phyloP scores from a whole-genome alignment of 306 rosid species.

The Trifolium fragiferum region DNA sequence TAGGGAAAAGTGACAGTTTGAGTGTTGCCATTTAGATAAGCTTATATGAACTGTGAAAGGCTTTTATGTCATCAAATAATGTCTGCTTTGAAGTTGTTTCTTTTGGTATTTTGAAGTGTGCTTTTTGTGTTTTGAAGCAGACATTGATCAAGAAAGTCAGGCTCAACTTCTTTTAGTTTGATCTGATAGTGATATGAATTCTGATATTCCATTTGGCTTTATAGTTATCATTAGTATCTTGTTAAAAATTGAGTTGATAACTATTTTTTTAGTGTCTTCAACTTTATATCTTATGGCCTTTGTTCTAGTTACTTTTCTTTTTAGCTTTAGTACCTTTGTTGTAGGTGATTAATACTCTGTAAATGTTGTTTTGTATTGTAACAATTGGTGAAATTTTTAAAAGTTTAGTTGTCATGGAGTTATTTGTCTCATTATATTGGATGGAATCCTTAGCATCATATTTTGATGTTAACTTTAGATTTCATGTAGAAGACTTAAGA shows the following conservation, averaged over 20 bases:
- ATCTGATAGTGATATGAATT: slow-evolving; percentile 11
- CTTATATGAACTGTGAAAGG: neutral
- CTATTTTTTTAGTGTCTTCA: slow-evolving; percentile 8
- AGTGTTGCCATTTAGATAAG: slow-evolving; percentile 7
- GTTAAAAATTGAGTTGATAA: slow-evolving; percentile 16
- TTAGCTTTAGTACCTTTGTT: neutral
- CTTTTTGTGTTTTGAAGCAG: slow-evolving; percentile 22
- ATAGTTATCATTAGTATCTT: slow-evolving; percentile 25
- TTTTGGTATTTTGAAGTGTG: slow-evolving; percentile 5
- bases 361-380: neutral
- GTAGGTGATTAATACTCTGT: neutral
- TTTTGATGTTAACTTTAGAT: slow-evolving; percentile 7
- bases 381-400: neutral
- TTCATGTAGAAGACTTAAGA: slow-evolving; percentile 14
- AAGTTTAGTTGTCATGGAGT: slow-evolving; percentile 13
- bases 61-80: slow-evolving; percentile 2
- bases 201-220: slow-evolving; percentile 11
- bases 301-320: slow-evolving; percentile 14
- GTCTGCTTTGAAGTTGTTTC: slow-evolving; percentile 16
- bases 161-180: slow-evolving; percentile 19
- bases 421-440: slow-evolving; percentile 10
- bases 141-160: slow-evolving; percentile 5
- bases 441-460: slow-evolving; percentile 9
- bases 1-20: slow-evolving; percentile 20
- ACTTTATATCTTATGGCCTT: slow-evolving; percentile 18